Base-by-base conservation (phyloP, 2,329 filamentous ascomycete species). In the Cercospora beticola region DNA sequence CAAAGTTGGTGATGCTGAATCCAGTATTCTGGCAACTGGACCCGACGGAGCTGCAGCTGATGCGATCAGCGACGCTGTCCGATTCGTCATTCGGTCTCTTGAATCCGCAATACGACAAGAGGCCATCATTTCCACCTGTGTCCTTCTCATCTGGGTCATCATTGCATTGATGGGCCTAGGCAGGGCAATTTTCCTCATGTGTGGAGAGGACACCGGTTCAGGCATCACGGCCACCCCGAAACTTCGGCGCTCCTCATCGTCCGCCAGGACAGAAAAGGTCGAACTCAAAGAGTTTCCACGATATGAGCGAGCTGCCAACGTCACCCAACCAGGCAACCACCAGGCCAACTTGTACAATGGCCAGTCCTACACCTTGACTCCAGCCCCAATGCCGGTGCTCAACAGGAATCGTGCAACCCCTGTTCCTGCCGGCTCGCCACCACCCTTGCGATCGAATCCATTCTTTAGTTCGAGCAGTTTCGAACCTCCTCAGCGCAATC, bases 141-240 rank as follows among this genome's bases (percentile, higher is more conserved):
- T 99, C 4, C 81, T 97, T 12, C 82, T 92, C 3, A 81, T 97
- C 30, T 99, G 93, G 85, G 76, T 96, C 64, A 79, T 95, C 70
- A 86, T 97, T 68, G 87, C 92, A 4, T 83, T 97, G 40, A 84
- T 92, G 59, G 95, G 92, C 60, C 80, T 94, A 65, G 80, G 88
- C 59, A 88, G 92, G 68, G 89, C 90, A 30, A 79, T 89, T 67
- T 84, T 89, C 65, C 87, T 91, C 81, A 82, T 83, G 64, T 82
- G 82, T 30, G 85, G 85, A 1, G 88, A 71, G 10, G 71, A 74
- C 36, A 70, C 68, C 26, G 68, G 67, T 54, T 59, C 70, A 23
- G 76, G 72, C 62, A 57, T 60, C n/a, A 66, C 52, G 26, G 68
- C 67, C 43, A 66, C 64, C 46, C 56, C 59, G 23, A 69, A 43